Conservation (phyloP, 164 flowering plant species). For the Vitis cinerea region DNA sequence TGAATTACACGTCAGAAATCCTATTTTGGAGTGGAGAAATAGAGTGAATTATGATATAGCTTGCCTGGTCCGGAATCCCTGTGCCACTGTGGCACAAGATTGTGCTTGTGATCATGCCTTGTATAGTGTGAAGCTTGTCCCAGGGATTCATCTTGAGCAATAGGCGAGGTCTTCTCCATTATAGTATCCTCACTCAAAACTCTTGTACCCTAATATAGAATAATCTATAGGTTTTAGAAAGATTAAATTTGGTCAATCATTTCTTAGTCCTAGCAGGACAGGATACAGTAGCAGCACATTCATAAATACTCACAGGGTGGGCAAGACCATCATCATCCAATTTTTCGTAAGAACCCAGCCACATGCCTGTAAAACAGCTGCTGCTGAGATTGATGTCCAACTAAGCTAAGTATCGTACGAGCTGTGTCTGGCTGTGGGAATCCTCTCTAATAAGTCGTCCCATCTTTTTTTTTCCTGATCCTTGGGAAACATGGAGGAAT, state of each 20-base stretch:
- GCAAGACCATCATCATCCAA: conserved; percentile 99
- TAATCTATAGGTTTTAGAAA: neutral
- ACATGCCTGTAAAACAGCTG: conserved; percentile 64
- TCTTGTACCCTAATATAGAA: conserved; percentile 68
- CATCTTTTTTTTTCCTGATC: conserved; percentile 90
- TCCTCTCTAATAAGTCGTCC: conserved; percentile 98
- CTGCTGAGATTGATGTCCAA: conserved; percentile 2
- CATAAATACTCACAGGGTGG: conserved; percentile 68
- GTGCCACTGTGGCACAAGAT: conserved; percentile 96
- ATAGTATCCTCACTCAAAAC: conserved; percentile 97
- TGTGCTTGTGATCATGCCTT: conserved; percentile 86
- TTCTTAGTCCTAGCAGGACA: neutral
- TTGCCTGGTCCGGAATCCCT: conserved; percentile 94
- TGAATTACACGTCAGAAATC: neutral
- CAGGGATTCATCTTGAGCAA: conserved; percentile 85
- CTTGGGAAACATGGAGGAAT: conserved; percentile 11
- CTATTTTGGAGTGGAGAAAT: neutral
- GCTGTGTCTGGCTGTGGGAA: conserved; percentile 88
- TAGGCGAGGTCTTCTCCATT: conserved; percentile 94
- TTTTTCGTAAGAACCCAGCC: conserved; percentile 97
- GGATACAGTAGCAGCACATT: neutral
- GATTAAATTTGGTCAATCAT: neutral
- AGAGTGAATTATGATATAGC: neutral
- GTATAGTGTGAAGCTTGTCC: conserved; percentile 84
- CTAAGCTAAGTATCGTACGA: conserved; percentile 48